Percentiles rank a stretch among this genome's conserved stretches.
Conservation (phyloP, 805 yeast species). For the Sugiyamaella chiloensis region DNA sequence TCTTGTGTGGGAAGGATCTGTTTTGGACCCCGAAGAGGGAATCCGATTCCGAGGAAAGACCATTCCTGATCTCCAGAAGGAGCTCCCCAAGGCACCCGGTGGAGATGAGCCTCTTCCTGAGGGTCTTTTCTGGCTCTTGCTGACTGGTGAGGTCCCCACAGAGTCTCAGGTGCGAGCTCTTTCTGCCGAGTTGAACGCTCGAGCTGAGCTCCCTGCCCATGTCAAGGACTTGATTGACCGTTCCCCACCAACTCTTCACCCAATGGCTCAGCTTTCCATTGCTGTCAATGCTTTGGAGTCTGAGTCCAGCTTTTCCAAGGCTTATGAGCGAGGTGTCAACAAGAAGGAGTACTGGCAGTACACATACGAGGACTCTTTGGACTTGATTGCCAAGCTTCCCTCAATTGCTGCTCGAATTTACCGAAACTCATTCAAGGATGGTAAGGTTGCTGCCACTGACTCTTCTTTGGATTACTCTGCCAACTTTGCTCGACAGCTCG, state of each 20-base stretch:
- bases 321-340: constrained; percentile 78
- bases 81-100: constrained; percentile 71
- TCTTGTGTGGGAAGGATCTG: constrained; percentile 87
- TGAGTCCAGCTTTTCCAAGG: constrained; percentile 80
- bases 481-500: constrained; percentile 61
- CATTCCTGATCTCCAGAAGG: constrained; percentile 71
- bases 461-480: constrained; percentile 56
- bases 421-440: constrained; percentile 82
- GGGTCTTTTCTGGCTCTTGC: constrained; percentile 75
- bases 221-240: constrained; percentile 69
- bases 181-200: constrained; percentile 73
- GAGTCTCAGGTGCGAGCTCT: constrained; percentile 66
- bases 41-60: constrained; percentile 83
- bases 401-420: constrained; percentile 77
- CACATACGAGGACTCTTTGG: constrained; percentile 76
- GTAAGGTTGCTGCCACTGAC: constrained; percentile 47
- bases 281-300: constrained; percentile 78
- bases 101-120: constrained; percentile 71
- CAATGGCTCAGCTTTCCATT: constrained; percentile 87
- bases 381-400: constrained; percentile 78
- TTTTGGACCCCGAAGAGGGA: constrained; percentile 80
- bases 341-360: constrained; percentile 81
- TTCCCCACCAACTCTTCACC: constrained; percentile 73
- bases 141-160: constrained; percentile 82
- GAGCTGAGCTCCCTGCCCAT: constrained; percentile 74